Evolutionary conservation across 176 grass and related monocot species (phyloP), one percentile per base, ranked within the genome.

Genomic region (Bolboschoenus planiculmis): DNA sequence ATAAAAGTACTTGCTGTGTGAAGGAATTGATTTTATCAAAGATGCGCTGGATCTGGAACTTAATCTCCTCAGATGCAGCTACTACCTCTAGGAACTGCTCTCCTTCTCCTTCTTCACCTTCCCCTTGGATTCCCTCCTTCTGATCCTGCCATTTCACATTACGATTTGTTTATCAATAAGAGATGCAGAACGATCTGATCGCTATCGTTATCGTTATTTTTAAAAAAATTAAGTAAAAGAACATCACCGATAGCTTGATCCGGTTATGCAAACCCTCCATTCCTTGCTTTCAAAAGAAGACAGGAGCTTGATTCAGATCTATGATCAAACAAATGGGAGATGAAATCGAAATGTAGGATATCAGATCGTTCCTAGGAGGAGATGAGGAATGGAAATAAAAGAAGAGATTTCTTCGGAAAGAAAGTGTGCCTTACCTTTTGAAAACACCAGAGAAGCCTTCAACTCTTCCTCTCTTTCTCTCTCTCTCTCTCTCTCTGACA

Each of bases 1-100:
- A n/a, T n/a, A n/a, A n/a, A n/a, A n/a, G n/a, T n/a, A 94, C 90
- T 92, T 94, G 90, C 10, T 90, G 90, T 30, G 95, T 97, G 92
- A 90, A 94, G 83, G 66, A 90, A 8, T 97, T 91, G 89, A 97
- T 90, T 89, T 85, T 88, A 4, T 84, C 78, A 63, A 93, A 84
- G 81, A 97, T 91, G 83, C 87, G 88, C 54, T 94, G 87, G 78
- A 97, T 71, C 73, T 90, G 84, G 47, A 86, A 83, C 88, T 97
- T 85, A 77, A 85, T 91, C 84, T 97, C 92, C 78, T 82, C 85
- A 21, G 87, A 93, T 47, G 15, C 61, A 31, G 47, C 37, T 59
- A 71, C 47, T 3, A 16, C 86, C 3, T 43, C 70, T 0, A 33
- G 37, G 40, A 62, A 80, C 3, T 78, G 58, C 36, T 57, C 81